A percentile compares a stretch with the other conserved stretches of the same genome.
phyloP scores from a whole-genome alignment of 768 basidiomycete species.

The Multifurca ochricompacta region DNA sequence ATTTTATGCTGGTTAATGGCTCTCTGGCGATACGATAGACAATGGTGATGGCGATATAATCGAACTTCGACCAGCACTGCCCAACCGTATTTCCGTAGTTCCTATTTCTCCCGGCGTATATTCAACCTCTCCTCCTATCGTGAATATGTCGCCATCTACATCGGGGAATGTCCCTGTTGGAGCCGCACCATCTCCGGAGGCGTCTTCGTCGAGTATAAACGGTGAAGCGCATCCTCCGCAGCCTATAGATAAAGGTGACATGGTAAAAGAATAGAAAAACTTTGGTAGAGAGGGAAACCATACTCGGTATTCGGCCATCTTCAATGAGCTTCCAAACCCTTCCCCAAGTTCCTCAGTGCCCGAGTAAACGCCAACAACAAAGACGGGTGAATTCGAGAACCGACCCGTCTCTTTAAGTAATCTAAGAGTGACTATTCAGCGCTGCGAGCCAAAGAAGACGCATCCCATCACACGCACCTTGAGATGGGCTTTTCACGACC shows the following conservation, averaged over 20 bases:
- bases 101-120: conserved; percentile 51
- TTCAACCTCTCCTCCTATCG: conserved; percentile 34
- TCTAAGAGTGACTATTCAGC: conserved; percentile 32
- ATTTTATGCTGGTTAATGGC: too few species aligned
- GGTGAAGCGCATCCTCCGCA: conserved; percentile 76
- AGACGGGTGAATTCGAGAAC: conserved; percentile 82
- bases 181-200: conserved; percentile 61
- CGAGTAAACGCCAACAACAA: conserved; percentile 91
- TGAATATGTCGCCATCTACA: conserved; percentile 47
- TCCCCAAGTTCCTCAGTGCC: conserved; percentile 83
- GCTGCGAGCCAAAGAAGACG: neutral
- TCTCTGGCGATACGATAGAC: too few species aligned
- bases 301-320: conserved; percentile 93
- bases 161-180: conserved; percentile 69
- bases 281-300: conserved; percentile 8
- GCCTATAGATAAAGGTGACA: conserved; percentile 39
- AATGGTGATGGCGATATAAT: conserved; percentile 14
- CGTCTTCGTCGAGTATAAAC: conserved; percentile 74
- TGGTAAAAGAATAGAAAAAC: neutral
- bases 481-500: conserved; percentile 59
- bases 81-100: conserved; percentile 59
- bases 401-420: conserved; percentile 91
- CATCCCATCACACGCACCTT: conserved; percentile 37
- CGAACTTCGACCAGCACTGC: conserved; percentile 54
- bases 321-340: conserved; percentile 86